Base-by-base conservation (phyloP, 805 yeast species). In the Priceomyces castillae region DNA sequence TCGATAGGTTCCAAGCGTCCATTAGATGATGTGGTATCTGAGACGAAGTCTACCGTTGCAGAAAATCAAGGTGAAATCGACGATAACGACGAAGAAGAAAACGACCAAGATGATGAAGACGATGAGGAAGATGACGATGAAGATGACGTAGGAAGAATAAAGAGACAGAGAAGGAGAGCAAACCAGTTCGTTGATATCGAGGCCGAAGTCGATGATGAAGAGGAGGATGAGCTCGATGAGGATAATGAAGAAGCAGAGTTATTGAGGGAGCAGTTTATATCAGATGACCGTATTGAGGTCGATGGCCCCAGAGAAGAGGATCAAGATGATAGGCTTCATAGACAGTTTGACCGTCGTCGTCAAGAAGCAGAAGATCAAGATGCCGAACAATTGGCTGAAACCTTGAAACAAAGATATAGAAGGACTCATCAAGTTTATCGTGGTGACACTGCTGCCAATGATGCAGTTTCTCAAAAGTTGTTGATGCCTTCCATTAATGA, bases 131-230 rank as follows among this genome's bases (percentile, higher is more conserved):
- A 51, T 11, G 62, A 52, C 0, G 64, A 61, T 3, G 60, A 51
- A 6, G 82, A 76, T 1, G 81, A 76, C 0, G 79, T 74, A 0
- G 78, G 63, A 0, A 65, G 67, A n/a, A 73, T 72, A 4, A 71
- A 75, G 36, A 65, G 69, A 39, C 69, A 69, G 46, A 76, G 71
- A 49, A 69, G 75, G 58, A 68, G 78, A 57, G 76, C 75, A 71
- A 92, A 92, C 64, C 90, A 86, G 73, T 94, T 90, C 65, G 76
- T 94, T 67, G 99, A 94, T 86, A 95, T 94, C 42, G 98, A 94
- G 73, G 99, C 48, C 46, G 98, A 92, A 64, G 99, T 94, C 45
- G 96, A 92, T 64, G 98, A 92, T 48, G 98, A 94, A 52, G 98
- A 94, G 43, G 98, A 92, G 52, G 95, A 86, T 34, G 81, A 82